These are phyloP conservation scores for Penicillium salamii DNA, from an alignment of 495 filamentous ascomycete genomes.

Conservation along the genomic window DNA sequence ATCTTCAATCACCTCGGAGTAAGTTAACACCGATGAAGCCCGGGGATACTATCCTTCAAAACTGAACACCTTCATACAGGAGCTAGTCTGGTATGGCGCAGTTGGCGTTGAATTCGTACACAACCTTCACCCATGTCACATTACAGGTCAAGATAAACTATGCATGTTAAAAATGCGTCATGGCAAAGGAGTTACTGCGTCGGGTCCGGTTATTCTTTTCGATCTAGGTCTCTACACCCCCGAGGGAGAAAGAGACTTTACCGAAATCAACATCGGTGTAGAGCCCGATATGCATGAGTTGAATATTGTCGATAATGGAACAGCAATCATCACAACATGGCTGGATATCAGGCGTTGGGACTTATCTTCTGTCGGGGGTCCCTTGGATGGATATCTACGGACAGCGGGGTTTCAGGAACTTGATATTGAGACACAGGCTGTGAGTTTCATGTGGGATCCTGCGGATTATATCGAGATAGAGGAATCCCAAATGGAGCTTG, in stretches of 20 bases:
- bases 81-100: conserved; percentile 1
- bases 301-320: background rate
- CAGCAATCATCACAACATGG: background rate
- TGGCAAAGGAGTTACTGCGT: background rate
- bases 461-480: background rate
- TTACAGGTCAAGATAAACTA: background rate
- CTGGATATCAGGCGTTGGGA: background rate
- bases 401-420: background rate
- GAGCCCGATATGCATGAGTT: background rate
- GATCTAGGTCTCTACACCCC: background rate
- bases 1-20: background rate
- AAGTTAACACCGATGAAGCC: background rate
- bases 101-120: background rate
- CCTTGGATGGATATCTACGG: background rate
- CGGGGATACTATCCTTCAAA: background rate
- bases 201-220: background rate
- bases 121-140: conserved; percentile 1
- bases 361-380: background rate
- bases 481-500: background rate
- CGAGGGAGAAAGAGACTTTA: background rate
- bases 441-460: background rate
- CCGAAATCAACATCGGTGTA: background rate
- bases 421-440: background rate
- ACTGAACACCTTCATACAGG: background rate
- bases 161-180: background rate